Evolutionary conservation across 2,329 filamentous ascomycete species (phyloP), one percentile per base, ranked within the genome.

Genomic region (Chrysoporthe cubensis): DNA sequence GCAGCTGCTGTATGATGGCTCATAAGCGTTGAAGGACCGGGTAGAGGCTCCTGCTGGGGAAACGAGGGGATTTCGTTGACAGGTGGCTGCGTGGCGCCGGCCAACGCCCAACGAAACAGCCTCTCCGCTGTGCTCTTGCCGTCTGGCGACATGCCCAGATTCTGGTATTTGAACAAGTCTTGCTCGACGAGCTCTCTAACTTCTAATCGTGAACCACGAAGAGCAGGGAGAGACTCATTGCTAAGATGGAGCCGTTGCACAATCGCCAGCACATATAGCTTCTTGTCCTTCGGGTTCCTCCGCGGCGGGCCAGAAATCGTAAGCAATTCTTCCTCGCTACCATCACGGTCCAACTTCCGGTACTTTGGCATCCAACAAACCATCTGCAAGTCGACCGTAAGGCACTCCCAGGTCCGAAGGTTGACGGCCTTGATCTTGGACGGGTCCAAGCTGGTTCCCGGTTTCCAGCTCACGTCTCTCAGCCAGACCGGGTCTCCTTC

Each of bases 301-400:
- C 62, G 48, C 4, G 59, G 64, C 14, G 66, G 52, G 8, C 66
- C 66, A 4, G 66, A 68, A 18, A 66, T 66, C 16, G 66, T 68
- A 37, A 68, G 42, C 0, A 68, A 21, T 6, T 68, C 64, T 42
- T 68, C 50, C 21, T 68, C 64, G 54, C 34, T 40, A n/a, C 52
- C 44, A 18, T 34, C 43, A 42, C 59, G 50, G 21, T 66, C 66
- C 40, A 68, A 21, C 9, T 66, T 68, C 44, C 64, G 66, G 37
- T 66, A 68, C 44, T 66, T 68, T 14, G 67, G 67, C 18, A 69
- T 48, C 67, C 67, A 69, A 48, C 67, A 69, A 9, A 61, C 64
- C 11, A 43, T 32, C 8, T n/a, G 21, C 21, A 69, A 14, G 16
- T 60, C 54, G 21, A 67, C 48, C 2, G 32, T 50, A 1, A 69